Base-by-base conservation (phyloP, 176 grass and related monocot species). In the Musa acuminata region DNA sequence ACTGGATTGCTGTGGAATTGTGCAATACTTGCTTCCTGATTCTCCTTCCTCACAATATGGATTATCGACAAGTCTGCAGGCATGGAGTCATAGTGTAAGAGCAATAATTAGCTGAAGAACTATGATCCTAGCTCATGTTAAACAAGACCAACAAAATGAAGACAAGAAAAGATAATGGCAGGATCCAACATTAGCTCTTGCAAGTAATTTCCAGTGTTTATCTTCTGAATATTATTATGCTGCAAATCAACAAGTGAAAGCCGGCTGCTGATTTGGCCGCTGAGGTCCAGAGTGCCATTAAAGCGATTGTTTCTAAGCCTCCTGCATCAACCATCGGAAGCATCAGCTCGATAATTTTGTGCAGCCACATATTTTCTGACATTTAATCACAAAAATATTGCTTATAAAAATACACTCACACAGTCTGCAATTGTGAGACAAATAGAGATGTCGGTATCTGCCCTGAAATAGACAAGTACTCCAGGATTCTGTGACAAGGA, bases 161-260 rank as follows among this genome's bases (percentile, higher is more conserved):
- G 20, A 1, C 13, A 63, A 63, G n/a, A 8, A 63, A 58, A 19
- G 9, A 58, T 14, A 58, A 58, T 17, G 76, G 43, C 13, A 14
- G 65, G 21, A 16, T 8, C 71, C 78, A 63, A 96, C 92, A 92
- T 89, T 51, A 96, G 79, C 1, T 29, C 72, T 9, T 92, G 82
- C 13, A 3, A 68, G 75, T 89, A 91, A 54, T 57, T 89, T 19
- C 80, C 75, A 22, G 72, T 1, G 21, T 82, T 85, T 1, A 87
- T 12, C 7, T 17, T 0, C 17, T 8, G 55, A 8, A 96, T 96
- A 0, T 73, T 0, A 35, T 96, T 96, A 49, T 90, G 71, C 26
- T 53, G 87, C 55, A 96, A 55, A 92, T 96, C 92, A 49, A 96
- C 85, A 29, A 78, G 22, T 49, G 75, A 54, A 50, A 92, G 92